Conservation (phyloP, 805 yeast genomes). For the Saccharomycopsis lassenensis region DNA sequence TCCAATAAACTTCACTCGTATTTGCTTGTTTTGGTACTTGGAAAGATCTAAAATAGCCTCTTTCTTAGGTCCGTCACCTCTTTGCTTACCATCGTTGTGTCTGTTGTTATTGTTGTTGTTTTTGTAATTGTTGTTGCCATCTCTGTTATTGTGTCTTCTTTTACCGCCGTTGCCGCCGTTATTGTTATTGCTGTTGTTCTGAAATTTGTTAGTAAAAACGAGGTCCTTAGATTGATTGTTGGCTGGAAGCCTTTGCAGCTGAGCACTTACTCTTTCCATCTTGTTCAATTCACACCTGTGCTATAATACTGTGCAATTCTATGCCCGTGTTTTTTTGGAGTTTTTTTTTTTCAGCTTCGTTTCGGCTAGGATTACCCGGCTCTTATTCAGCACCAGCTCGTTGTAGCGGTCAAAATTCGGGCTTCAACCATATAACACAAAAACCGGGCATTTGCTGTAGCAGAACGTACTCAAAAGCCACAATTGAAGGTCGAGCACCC, state of each 20-base stretch:
- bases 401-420: no score
- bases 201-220: conserved; percentile 13
- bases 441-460: no score
- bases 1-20: conserved; percentile 73
- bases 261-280: conserved; percentile 4
- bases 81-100: conserved; percentile 23
- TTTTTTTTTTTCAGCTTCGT: no score
- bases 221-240: conserved; percentile 19
- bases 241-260: conserved; percentile 6
- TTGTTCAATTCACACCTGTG: no score
- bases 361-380: no score
- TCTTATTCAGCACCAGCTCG: no score
- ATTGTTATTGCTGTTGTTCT: conserved; percentile 18
- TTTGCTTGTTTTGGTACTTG: conserved; percentile 59
- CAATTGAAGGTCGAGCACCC: no score
- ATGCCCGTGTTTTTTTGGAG: no score
- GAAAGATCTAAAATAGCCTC: conserved; percentile 80
- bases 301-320: no score
- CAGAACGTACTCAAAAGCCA: no score
- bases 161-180: conserved; percentile 18
- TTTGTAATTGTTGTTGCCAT: conserved; percentile 2
- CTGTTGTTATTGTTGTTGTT: conserved; percentile 14
- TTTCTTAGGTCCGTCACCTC: conserved; percentile 70
- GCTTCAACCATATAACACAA: no score
- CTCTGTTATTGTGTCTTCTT: conserved; percentile 19